A percentile compares a stretch with the other conserved stretches of the same genome.
Conservation (phyloP, 2,329 filamentous ascomycete genomes). For the Pseudogymnoascus sp. region DNA sequence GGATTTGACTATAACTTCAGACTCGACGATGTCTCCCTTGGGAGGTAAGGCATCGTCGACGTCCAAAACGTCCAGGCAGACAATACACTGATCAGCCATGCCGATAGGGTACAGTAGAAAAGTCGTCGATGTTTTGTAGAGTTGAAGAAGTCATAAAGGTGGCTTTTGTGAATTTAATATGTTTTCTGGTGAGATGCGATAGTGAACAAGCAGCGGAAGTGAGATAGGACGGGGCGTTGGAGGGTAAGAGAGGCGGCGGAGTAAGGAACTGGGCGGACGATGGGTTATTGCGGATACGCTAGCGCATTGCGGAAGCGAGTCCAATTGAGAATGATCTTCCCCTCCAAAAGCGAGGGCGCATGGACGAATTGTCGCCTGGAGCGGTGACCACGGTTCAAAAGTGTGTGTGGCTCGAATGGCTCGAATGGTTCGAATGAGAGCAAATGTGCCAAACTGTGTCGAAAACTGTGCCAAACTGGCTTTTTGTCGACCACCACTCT, state of each 20-base stretch:
- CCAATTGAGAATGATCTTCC: constrained; percentile 8
- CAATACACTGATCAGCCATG: constrained; percentile 59
- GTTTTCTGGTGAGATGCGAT: neutral
- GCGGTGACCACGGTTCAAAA: constrained; percentile 3
- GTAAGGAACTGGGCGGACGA: constrained; percentile 2
- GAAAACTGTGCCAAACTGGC: neutral
- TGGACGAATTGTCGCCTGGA: constrained; percentile 1
- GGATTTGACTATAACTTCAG: constrained; percentile 9
- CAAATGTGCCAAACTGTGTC: neutral
- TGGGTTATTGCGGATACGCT: constrained; percentile 10
- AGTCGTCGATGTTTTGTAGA: constrained; percentile 4
- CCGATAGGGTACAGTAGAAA: constrained; percentile 14
- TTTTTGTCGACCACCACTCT: neutral
- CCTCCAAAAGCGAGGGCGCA: constrained; percentile 10
- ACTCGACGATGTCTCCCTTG: constrained; percentile 23
- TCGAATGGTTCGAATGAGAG: neutral
- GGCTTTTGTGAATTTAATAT: neutral
- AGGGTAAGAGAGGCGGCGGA: constrained; percentile 8
- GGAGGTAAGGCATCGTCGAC: constrained; percentile 34
- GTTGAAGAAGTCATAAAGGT: constrained; percentile 13
- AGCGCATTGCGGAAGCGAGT: constrained; percentile 6
- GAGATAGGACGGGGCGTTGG: constrained; percentile 7
- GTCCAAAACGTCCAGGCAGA: constrained; percentile 52
- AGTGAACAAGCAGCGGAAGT: constrained; percentile 3
- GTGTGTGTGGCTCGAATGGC: neutral